Evolutionary conservation across 2,329 filamentous ascomycete genomes (phyloP).

Genomic region (Stachybotrys chartarum): DNA sequence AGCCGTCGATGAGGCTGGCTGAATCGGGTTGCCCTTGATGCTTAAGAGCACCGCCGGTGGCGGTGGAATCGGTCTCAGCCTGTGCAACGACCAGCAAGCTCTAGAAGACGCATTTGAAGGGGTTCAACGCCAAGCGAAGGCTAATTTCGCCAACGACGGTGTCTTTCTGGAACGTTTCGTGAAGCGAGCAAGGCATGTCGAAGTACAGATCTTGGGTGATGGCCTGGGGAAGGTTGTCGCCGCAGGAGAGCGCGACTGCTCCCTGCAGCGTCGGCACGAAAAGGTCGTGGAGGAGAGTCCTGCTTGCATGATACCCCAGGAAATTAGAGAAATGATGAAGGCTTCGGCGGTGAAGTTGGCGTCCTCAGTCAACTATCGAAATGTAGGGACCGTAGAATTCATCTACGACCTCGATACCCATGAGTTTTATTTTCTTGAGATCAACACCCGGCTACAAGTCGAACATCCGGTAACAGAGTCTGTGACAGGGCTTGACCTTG

Average conservation of each 20-base stretch:
- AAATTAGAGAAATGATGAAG: slow-evolving; percentile 25
- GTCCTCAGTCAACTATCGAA: slow-evolving; percentile 27
- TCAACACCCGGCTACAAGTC: slow-evolving; percentile 42
- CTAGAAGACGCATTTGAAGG: slow-evolving; percentile 24
- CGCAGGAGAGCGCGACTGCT: slow-evolving; percentile 42
- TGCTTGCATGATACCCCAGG: slow-evolving; percentile 21
- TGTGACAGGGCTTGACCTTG: slow-evolving; percentile 67
- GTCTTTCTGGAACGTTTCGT: slow-evolving; percentile 36
- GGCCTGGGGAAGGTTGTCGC: slow-evolving; percentile 30
- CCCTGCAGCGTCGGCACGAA: slow-evolving; percentile 42
- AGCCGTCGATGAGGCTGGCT: slow-evolving; percentile 15
- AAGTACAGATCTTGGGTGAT: slow-evolving; percentile 43
- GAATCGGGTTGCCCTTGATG: slow-evolving; percentile 33
- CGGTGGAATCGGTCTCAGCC: slow-evolving; percentile 35
- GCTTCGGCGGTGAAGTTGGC: slow-evolving; percentile 28
- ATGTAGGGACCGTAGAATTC: slow-evolving; percentile 38
- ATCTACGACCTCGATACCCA: slow-evolving; percentile 29
- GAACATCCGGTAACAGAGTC: slow-evolving; percentile 58
- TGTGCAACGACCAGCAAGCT: slow-evolving; percentile 21
- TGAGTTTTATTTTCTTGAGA: slow-evolving; percentile 38
- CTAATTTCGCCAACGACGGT: slow-evolving; percentile 32
- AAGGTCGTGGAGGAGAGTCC: slow-evolving; percentile 44
- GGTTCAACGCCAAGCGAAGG: slow-evolving; percentile 29
- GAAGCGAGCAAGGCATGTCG: slow-evolving; percentile 34
- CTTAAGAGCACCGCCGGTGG: slow-evolving; percentile 41